Evolutionary conservation across 2,329 filamentous ascomycete genomes (phyloP), one percentile per base, ranked within the genome.

Genomic region (Exophiala spinifera): DNA sequence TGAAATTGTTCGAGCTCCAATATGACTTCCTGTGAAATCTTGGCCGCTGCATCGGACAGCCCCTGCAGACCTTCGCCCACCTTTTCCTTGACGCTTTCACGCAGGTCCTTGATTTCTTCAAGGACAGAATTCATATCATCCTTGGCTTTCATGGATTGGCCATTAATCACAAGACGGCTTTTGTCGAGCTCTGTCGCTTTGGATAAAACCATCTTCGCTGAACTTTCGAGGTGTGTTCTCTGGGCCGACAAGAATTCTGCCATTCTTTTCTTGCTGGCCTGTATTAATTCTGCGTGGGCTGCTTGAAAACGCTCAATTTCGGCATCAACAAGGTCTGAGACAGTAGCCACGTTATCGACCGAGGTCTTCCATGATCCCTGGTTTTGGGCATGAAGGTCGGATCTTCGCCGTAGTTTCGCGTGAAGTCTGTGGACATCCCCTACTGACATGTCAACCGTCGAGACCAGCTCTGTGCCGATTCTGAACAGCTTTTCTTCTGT

Each of bases 81-180:
- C 58, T 87, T 87, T 46, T 82, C 78, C 75, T 96, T 96, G 48
- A 97, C 89, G 49, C 89, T 86, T 68, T 96, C 88, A 19, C 92
- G 84, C 20, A 97, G 79, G n/a, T 82, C 84, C 68, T 91, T 91
- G 69, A 97, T 96, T 68, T 95, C 92, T 65, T 94, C 89, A 8
- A 99, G 78, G 1, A 96, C 86, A n/a, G 82, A 77, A 64, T 96
- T 91, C 88, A 96, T 91, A 53, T 91, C 87, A 45, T 91, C 84
- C 65, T 87, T 89, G 2, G 90, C 87, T 58, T 64, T 62, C 4
- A 63, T 64, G 1, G 68, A 72, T 53, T 74, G 71, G 15, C 54
- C 58, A 50, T 87, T 79, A 14, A 95, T 79, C 62, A 87, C 82
- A 47, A 78, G 76, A 68, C 86, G 85, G 0, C 87, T 88, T 15